Conservation (phyloP, 768 basidiomycete genomes). For the Kondoa subrosea region DNA sequence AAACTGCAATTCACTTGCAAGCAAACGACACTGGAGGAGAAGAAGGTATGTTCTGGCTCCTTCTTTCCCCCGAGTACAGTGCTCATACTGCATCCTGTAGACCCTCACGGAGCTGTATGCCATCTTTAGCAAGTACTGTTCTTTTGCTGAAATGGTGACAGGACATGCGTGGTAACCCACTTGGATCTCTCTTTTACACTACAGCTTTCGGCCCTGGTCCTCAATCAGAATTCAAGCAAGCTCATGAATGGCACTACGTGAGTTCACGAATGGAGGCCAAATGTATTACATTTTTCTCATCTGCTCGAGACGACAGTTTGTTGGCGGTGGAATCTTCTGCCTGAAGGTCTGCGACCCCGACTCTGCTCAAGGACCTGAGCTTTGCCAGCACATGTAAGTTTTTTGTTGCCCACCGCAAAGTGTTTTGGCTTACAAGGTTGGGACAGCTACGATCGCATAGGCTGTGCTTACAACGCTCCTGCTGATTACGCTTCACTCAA, state of each 20-base stretch:
- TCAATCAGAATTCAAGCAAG: slow-evolving; percentile 36
- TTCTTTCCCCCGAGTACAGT: neutral
- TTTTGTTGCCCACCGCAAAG: neutral
- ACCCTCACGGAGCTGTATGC: neutral
- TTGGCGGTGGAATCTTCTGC: slow-evolving; percentile 41
- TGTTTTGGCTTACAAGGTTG: too few species aligned
- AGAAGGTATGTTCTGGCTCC: slow-evolving; percentile 15
- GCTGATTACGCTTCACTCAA: slow-evolving; percentile 40
- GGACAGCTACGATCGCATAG: slow-evolving; percentile 48
- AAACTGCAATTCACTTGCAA: slow-evolving; percentile 43
- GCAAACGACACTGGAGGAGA: slow-evolving; percentile 53
- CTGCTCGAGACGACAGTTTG: neutral
- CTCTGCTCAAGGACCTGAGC: slow-evolving; percentile 32
- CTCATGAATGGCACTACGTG: slow-evolving; percentile 53
- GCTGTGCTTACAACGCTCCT: slow-evolving; percentile 57
- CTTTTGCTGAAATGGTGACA: slow-evolving; percentile 62
- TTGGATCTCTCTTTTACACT: slow-evolving; percentile 15
- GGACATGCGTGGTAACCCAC: slow-evolving; percentile 52
- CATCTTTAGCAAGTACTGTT: too few species aligned
- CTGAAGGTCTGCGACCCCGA: slow-evolving; percentile 48
- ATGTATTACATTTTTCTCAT: too few species aligned
- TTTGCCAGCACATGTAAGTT: slow-evolving; percentile 50
- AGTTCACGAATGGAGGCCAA: too few species aligned
- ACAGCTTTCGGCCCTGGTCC: slow-evolving; percentile 25
- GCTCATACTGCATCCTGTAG: neutral